These are phyloP conservation scores for Aspergillus neoniger DNA, from an alignment of 2,329 filamentous ascomycete species.

Conservation along the genomic window DNA sequence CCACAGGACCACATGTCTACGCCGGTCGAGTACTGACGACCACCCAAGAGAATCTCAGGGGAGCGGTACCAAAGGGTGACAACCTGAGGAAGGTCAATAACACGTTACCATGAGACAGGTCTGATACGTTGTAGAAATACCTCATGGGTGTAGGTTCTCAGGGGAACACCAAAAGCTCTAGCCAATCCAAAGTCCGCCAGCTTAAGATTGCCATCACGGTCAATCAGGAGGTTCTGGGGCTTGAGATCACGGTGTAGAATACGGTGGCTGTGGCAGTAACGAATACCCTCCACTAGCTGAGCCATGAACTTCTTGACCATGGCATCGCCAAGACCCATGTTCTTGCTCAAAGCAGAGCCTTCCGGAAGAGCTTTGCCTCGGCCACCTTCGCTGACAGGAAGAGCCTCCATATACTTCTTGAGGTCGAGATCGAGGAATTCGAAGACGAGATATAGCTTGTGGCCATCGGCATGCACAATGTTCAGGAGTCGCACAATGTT, in stretches of 20 bases:
- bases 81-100: conserved; percentile 54
- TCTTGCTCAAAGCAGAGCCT: conserved; percentile 65
- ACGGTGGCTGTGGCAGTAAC: conserved; percentile 86
- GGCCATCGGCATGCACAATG: conserved; percentile 91
- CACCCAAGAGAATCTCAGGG: conserved; percentile 86
- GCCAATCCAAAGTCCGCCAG: conserved; percentile 88
- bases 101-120: background rate
- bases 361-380: conserved; percentile 83
- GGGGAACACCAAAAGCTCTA: conserved; percentile 84
- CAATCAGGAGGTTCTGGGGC: conserved; percentile 85
- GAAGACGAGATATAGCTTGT: conserved; percentile 91
- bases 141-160: conserved; percentile 92
- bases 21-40: conserved; percentile 88
- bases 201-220: conserved; percentile 85
- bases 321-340: conserved; percentile 71
- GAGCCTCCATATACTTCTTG: conserved; percentile 94
- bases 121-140: conserved; percentile 38
- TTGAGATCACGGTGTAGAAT: conserved; percentile 87
- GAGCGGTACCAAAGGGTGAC: conserved; percentile 92
- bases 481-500: conserved; percentile 87
- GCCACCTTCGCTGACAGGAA: conserved; percentile 80
- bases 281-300: conserved; percentile 79
- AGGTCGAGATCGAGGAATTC: conserved; percentile 89
- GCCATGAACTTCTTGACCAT: conserved; percentile 94
- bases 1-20: conserved; percentile 96